A percentile compares a stretch with the other conserved stretches of the same genome.
These are phyloP conservation scores for Rauvolfia tetraphylla DNA, from an alignment of 257 asterid species.

Conservation along the genomic window DNA sequence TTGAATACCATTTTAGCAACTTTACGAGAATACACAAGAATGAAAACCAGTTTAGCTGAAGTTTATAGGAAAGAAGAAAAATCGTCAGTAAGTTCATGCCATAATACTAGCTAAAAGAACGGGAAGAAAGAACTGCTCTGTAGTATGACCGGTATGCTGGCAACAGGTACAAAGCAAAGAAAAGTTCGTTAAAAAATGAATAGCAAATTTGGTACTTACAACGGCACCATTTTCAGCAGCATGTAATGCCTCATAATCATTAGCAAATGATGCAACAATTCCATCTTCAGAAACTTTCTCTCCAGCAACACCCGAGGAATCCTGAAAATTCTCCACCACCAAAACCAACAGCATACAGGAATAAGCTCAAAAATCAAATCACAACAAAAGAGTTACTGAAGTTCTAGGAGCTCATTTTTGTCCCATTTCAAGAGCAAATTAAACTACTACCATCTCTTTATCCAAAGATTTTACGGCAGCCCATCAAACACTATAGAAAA, in stretches of 20 bases:
- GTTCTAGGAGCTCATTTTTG: background rate
- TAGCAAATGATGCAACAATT: conserved; percentile 28
- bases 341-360: background rate
- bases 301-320: conserved; percentile 32
- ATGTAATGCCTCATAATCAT: conserved; percentile 60
- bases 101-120: background rate
- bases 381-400: background rate
- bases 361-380: background rate
- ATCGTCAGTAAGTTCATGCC: background rate
- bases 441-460: background rate
- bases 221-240: conserved; percentile 61
- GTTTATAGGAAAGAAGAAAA: background rate
- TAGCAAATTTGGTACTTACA: conserved; percentile 38
- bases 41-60: background rate
- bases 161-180: background rate
- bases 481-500: background rate
- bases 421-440: background rate
- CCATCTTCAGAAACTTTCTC: conserved; percentile 32
- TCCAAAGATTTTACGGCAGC: background rate
- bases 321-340: conserved; percentile 33
- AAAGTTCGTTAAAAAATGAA: background rate
- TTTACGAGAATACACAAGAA: background rate
- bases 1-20: background rate
- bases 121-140: background rate
- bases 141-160: background rate